Percentiles rank a stretch among this genome's conserved stretches.
Evolutionary conservation across 257 asterid species (phyloP).

Genomic region (Marsdenia floribunda): DNA sequence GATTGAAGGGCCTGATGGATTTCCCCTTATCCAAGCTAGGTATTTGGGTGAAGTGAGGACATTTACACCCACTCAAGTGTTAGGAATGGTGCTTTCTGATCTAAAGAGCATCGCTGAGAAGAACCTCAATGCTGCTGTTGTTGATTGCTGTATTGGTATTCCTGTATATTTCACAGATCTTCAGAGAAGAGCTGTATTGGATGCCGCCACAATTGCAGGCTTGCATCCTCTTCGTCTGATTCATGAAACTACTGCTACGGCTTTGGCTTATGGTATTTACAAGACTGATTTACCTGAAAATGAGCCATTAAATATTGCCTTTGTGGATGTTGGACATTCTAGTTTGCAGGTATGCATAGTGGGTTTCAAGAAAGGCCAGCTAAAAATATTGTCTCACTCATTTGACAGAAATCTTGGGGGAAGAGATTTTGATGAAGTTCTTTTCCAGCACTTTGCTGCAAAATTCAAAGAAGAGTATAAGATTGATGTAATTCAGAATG

Average conservation of each 20-base stretch:
- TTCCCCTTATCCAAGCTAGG: slow-evolving; percentile 67
- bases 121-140: slow-evolving; percentile 83
- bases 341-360: slow-evolving; percentile 94
- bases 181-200: slow-evolving; percentile 87
- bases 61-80: slow-evolving; percentile 81
- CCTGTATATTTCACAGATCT: slow-evolving; percentile 92
- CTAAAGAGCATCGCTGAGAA: slow-evolving; percentile 80
- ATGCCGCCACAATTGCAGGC: slow-evolving; percentile 95
- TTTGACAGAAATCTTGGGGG: slow-evolving; percentile 91
- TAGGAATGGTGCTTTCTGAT: slow-evolving; percentile 84
- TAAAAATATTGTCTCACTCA: slow-evolving; percentile 83
- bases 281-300: slow-evolving; percentile 89
- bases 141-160: slow-evolving; percentile 91
- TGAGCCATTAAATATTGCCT: slow-evolving; percentile 72
- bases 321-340: slow-evolving; percentile 84
- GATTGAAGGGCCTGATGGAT: slow-evolving; percentile 90
- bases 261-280: slow-evolving; percentile 90
- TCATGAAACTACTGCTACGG: slow-evolving; percentile 99
- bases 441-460: slow-evolving; percentile 82
- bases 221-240: slow-evolving; percentile 83
- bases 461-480: slow-evolving; percentile 88
- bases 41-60: slow-evolving; percentile 76
- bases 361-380: slow-evolving; percentile 91
- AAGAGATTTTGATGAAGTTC: slow-evolving; percentile 88
- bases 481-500: slow-evolving; percentile 85